Evolutionary conservation across 768 basidiomycete species (phyloP), one percentile per base, ranked within the genome.

Genomic region (Leccinum subgranulosum): DNA sequence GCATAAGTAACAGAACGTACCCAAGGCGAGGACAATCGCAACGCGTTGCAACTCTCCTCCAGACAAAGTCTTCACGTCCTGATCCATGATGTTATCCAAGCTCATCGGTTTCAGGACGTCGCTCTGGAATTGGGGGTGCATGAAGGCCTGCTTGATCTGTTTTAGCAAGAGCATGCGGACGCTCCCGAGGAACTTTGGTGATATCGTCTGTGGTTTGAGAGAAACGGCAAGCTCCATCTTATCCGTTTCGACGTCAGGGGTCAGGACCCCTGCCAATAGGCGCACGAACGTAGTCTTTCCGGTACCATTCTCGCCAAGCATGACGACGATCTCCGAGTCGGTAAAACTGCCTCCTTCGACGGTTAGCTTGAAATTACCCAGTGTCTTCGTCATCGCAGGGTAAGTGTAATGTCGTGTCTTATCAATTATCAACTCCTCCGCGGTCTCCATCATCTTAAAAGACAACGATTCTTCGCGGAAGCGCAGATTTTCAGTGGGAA

Each of bases 111-210:
- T 98, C 60, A 98, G 76, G 47, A 98, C 97, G 69, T 98, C 97
- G 43, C 90, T 91, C 74, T 96, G 92, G 88, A 99, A 99, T 74
- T 98, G 97, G n/a, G 95, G 90, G 73, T 97, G 94, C 94, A 98
- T 96, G 76, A 97, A 98, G 29, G 94, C 85, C 21, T 83, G 80
- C 76, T 96, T 95, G 77, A 98, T 97, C 74, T 89, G 86, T 78
- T 97, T 98, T 51, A 99, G 69, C 57, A 99, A 76, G 60, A 99
- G 77, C 90, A 92, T 90, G 66, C 96, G 86, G 39, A 99, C 97
- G n/a, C 88, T 90, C 61, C 97, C 97, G 0, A 89, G 88, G 85
- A 98, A 98, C 75, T 92, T 96, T 48, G 96, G 96, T 36, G 94
- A 94, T 74, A 98, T 98, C 49, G 94, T 94, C 77, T 99, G 97